Conservation (phyloP, 768 basidiomycete species). For the Austroboletus festivus region DNA sequence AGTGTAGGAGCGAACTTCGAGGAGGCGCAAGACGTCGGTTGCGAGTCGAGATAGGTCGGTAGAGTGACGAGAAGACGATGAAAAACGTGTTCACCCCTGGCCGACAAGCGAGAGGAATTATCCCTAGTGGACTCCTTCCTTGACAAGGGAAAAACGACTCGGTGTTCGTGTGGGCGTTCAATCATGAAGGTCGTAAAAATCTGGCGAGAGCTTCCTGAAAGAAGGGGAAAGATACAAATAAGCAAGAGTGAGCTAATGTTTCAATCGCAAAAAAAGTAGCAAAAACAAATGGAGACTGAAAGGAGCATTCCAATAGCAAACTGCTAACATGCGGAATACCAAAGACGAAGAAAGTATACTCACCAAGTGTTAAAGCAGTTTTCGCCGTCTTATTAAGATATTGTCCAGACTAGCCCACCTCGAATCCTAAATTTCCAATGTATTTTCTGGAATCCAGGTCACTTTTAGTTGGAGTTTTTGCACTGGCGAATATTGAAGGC, state of each 20-base stretch:
- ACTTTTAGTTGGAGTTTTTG: background rate
- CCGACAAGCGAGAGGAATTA: conserved; percentile 3
- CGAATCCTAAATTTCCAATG: too few species aligned
- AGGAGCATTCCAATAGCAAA: conserved; percentile 5
- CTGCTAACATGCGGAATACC: conserved; percentile 2
- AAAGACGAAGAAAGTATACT: conserved; percentile 4
- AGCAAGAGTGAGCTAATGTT: conserved; percentile 6
- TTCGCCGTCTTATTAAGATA: too few species aligned
- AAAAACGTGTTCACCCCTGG: conserved; percentile 6
- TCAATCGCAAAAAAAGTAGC: conserved; percentile 3
- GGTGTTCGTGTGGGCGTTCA: conserved; percentile 7
- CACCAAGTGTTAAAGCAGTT: conserved; percentile 8
- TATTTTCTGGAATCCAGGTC: too few species aligned
- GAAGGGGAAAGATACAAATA: background rate
- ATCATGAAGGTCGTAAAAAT: conserved; percentile 21
- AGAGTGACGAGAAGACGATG: conserved; percentile 18
- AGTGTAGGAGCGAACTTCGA: conserved; percentile 14
- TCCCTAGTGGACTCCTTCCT: conserved; percentile 6
- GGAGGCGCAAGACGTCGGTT: background rate
- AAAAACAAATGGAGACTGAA: background rate
- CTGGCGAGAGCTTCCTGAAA: conserved; percentile 12
- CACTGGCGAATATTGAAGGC: background rate
- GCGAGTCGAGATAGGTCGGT: conserved; percentile 6
- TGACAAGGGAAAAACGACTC: background rate
- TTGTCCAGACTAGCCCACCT: too few species aligned